phyloP scores from a whole-genome alignment of 495 filamentous ascomycete genomes.

The Darksidea phi region DNA sequence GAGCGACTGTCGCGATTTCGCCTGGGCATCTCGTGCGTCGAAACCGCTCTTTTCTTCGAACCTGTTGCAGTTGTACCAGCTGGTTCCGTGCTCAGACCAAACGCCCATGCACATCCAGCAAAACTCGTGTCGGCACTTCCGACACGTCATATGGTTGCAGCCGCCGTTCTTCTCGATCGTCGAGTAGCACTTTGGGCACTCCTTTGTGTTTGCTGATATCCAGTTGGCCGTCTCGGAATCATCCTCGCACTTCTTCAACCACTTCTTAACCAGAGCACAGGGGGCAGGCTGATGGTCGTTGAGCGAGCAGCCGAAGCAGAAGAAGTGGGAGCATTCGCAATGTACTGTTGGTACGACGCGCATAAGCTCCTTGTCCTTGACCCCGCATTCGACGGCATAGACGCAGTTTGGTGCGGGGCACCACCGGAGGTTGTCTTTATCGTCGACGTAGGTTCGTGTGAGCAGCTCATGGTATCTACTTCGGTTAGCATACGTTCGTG shows the following conservation, averaged over 20 bases:
- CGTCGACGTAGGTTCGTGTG: slow-evolving; percentile 93
- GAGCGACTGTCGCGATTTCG: slow-evolving; percentile 80
- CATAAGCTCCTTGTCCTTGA: slow-evolving; percentile 80
- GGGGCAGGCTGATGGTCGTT: slow-evolving; percentile 92
- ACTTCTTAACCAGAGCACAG: slow-evolving; percentile 87
- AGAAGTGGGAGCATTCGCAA: slow-evolving; percentile 78
- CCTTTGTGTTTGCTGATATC: slow-evolving; percentile 98
- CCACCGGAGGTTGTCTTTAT: slow-evolving; percentile 92
- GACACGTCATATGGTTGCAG: slow-evolving; percentile 99
- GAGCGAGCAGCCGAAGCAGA: slow-evolving; percentile 95
- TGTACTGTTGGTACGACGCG: slow-evolving; percentile 85
- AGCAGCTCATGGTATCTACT: slow-evolving; percentile 78
- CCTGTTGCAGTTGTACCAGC: slow-evolving; percentile 98
- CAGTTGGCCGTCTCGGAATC: slow-evolving; percentile 98
- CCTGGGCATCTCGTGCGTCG: slow-evolving; percentile 87
- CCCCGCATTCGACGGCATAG: slow-evolving; percentile 82
- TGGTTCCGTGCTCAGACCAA: slow-evolving; percentile 98
- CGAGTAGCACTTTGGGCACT: slow-evolving; percentile 91
- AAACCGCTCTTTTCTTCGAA: slow-evolving; percentile 93
- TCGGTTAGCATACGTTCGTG: slow-evolving; percentile 20
- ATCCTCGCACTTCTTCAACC: slow-evolving; percentile 97
- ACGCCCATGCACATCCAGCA: slow-evolving; percentile 99
- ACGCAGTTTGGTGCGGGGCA: slow-evolving; percentile 94
- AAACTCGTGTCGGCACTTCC: slow-evolving; percentile 98
- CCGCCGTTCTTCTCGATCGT: slow-evolving; percentile 99